Percentiles rank a stretch among this genome's conserved stretches.
Conservation (phyloP, 2,329 filamentous ascomycete genomes). For the Bimuria novae-zelandiae region DNA sequence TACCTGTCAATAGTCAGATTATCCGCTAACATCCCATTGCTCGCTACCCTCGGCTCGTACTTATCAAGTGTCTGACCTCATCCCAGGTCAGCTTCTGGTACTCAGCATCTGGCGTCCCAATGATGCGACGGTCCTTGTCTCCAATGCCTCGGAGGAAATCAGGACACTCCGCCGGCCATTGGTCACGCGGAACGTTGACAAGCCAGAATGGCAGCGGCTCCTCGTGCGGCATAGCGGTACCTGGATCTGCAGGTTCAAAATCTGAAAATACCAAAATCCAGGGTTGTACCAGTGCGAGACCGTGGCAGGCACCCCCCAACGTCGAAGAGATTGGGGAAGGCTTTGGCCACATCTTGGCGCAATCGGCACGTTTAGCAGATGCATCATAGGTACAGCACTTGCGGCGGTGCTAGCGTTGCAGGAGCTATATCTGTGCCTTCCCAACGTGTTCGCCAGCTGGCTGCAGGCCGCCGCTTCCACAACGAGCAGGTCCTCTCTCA, state of each 20-base stretch:
- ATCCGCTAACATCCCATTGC: not conserved
- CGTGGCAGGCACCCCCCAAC: not conserved
- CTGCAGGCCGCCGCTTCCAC: slow-evolving; percentile 2
- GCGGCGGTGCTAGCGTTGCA: no score
- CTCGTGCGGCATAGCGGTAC: slow-evolving; percentile 33
- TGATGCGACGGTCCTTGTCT: slow-evolving; percentile 70
- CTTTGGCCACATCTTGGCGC: not conserved
- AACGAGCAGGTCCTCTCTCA: not conserved
- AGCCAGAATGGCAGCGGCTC: slow-evolving; percentile 73
- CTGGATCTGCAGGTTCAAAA: not conserved
- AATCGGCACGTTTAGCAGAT: not conserved
- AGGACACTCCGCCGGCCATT: slow-evolving; percentile 71
- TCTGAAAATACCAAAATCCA: not conserved
- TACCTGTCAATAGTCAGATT: slow-evolving; percentile 42
- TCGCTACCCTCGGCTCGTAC: slow-evolving; percentile 23
- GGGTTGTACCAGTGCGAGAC: not conserved
- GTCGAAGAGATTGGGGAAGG: not conserved
- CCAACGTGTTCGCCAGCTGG: no score
- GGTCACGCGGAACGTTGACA: slow-evolving; percentile 69
- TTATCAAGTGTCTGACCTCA: slow-evolving; percentile 64
- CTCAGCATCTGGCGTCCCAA: slow-evolving; percentile 70
- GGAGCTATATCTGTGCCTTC: no score
- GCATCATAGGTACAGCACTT: no score
- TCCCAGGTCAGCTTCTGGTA: slow-evolving; percentile 71
- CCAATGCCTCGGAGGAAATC: slow-evolving; percentile 67